A percentile compares a stretch with the other conserved stretches of the same genome.
phyloP scores from a whole-genome alignment of 129 eudicot species.

The Ambrosia trifida region DNA sequence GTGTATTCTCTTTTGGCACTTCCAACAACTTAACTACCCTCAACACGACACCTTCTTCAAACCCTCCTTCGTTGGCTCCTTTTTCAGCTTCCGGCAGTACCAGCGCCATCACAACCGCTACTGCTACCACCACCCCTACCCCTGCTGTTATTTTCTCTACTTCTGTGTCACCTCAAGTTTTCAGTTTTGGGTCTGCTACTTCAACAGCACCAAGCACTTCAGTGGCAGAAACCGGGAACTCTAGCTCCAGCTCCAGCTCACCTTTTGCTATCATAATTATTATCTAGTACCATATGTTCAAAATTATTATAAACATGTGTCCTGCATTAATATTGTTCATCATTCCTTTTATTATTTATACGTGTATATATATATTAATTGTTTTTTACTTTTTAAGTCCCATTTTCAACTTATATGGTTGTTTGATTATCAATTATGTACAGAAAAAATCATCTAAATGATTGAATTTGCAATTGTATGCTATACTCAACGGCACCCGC shows the following conservation, averaged over 20 bases:
- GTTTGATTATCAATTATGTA: too few relatives aligned
- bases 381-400: too few relatives aligned
- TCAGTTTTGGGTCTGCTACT: slow-evolving; percentile 44
- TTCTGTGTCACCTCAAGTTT: slow-evolving; percentile 32
- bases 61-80: slow-evolving; percentile 27
- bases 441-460: too few relatives aligned
- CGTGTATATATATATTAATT: too few relatives aligned
- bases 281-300: too few relatives aligned
- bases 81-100: slow-evolving; percentile 16
- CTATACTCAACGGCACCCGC: too few relatives aligned
- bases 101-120: too few relatives aligned
- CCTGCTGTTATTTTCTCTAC: slow-evolving; percentile 21
- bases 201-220: slow-evolving; percentile 23
- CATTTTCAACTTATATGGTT: too few relatives aligned
- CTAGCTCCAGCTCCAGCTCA: slow-evolving; percentile 26
- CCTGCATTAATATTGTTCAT: too few relatives aligned
- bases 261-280: slow-evolving; percentile 28
- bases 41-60: slow-evolving; percentile 20
- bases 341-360: too few relatives aligned
- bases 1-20: slow-evolving; percentile 19
- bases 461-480: too few relatives aligned
- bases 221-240: slow-evolving; percentile 33
- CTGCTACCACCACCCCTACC: slow-evolving; percentile 11
- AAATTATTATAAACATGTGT: too few relatives aligned
- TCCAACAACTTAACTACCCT: slow-evolving; percentile 19